Base-by-base conservation (phyloP, 176 grass and related monocot genomes). In the Juncus effusus region DNA sequence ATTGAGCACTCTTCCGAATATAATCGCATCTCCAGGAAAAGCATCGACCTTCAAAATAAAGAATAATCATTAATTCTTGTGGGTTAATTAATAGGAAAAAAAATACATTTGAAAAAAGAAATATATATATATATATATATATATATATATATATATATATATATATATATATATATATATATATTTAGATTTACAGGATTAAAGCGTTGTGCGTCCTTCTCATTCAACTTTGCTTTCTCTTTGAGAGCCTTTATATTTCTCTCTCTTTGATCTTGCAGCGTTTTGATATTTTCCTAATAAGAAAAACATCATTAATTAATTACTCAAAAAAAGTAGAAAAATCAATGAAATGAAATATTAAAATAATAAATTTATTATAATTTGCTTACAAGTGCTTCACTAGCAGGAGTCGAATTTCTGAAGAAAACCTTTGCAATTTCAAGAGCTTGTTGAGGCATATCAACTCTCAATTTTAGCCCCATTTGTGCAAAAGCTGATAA, bases 11-110 rank as follows among this genome's bases (percentile, higher is more conserved):
- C 88, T 89, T 62, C 38, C 77, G 67, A 97, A 97, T 79, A 97
- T 97, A 75, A 97, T 76, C 44, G 88, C 94, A 97, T 97, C 94
- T 14, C 88, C 85, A 57, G 94, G 94, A 64, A 97, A 97, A 80
- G 94, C 94, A 89, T 97, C 94, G 61, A 97, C 40, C 94, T 97
- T 59, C 71, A 78, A 44, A 14, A 41, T 59, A 45, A 78, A n/a
- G n/a, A 74, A 63, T 14, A 5, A 47, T 47, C 44, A 47, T 64
- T 41, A 65, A 11, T 36, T 40, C 16, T 51, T 38, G 51, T 64
- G 60, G 35, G 40, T 57, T 67, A 47, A 50, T 13, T 47, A 11
- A 61, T 59, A 76, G 6, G n/a, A 52, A 40, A 40, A 40, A 40
- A 63, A 52, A 59, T 72, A 62, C 53, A 12, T 3, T n/a, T n/a